phyloP scores from a whole-genome alignment of 1,139 yeast species.

The Meyerozyma elateridarum region DNA sequence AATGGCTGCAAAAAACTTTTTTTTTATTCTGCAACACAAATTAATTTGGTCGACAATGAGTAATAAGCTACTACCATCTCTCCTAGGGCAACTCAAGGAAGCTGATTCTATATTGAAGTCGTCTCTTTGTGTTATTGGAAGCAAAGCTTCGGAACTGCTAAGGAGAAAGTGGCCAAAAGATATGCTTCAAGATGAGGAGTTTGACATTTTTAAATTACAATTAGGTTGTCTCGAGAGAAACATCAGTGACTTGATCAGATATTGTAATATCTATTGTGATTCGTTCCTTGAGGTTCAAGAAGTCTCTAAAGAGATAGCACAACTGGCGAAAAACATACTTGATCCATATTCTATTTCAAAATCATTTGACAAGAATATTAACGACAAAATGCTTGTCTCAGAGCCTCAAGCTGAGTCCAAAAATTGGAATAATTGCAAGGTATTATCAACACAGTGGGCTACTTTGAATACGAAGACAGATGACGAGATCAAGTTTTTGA shows the following conservation, averaged over 20 bases:
- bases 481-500: neutral
- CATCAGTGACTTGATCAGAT: slow-evolving; percentile 18
- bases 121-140: neutral
- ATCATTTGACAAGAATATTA: neutral
- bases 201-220: slow-evolving; percentile 23
- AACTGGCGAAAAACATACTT: slow-evolving; percentile 18
- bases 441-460: neutral
- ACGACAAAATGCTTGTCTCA: neutral
- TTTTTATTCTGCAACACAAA: neutral
- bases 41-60: too few relatives aligned
- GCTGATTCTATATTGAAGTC: neutral
- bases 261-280: slow-evolving; percentile 14
- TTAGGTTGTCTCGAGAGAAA: slow-evolving; percentile 16
- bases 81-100: neutral
- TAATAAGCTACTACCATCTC: neutral
- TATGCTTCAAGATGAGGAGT: slow-evolving; percentile 29
- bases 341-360: slow-evolving; percentile 21
- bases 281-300: slow-evolving; percentile 13
- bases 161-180: slow-evolving; percentile 3
- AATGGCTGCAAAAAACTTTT: neutral
- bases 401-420: neutral
- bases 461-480: neutral
- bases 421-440: neutral
- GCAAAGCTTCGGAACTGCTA: neutral
- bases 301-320: slow-evolving; percentile 16